Evolutionary conservation across 352 stramenopile species (phyloP).

Genomic region (Phytopythium chamaehyphon): DNA sequence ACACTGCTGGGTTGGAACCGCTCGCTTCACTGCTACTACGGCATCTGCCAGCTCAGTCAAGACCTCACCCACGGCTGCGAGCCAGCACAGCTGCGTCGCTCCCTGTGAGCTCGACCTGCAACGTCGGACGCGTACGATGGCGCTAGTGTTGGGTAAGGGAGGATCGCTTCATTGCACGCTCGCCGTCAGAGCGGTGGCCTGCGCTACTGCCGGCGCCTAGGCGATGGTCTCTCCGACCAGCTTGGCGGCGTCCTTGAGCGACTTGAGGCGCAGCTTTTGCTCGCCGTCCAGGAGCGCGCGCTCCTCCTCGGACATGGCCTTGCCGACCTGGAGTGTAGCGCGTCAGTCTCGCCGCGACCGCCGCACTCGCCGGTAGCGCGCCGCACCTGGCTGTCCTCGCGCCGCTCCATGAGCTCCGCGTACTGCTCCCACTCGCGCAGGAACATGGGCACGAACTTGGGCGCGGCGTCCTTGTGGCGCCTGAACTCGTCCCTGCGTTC

Average conservation of each 20-base stretch:
- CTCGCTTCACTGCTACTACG: too few species aligned
- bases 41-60: too few species aligned
- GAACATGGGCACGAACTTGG: conserved; percentile 77
- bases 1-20: too few species aligned
- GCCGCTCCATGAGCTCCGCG: conserved; percentile 38
- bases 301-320: conserved; percentile 58
- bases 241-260: conserved; percentile 66
- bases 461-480: conserved; percentile 68
- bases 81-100: too few species aligned
- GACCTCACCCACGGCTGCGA: too few species aligned
- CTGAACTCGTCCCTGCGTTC: conserved; percentile 71
- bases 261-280: conserved; percentile 65
- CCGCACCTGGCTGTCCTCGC: conserved; percentile 46
- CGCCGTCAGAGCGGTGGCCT: too few species aligned
- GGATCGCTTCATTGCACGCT: too few species aligned
- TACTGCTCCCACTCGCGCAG: conserved; percentile 80
- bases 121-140: too few species aligned
- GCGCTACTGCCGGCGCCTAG: conserved; percentile 8
- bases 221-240: conserved; percentile 60
- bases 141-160: too few species aligned
- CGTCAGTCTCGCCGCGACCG: not conserved
- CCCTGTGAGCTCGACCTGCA: too few species aligned
- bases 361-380: too few species aligned
- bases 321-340: conserved; percentile 41
- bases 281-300: conserved; percentile 55